Conservation (phyloP, 2,329 filamentous ascomycete genomes). For the Fusarium newnesense region DNA sequence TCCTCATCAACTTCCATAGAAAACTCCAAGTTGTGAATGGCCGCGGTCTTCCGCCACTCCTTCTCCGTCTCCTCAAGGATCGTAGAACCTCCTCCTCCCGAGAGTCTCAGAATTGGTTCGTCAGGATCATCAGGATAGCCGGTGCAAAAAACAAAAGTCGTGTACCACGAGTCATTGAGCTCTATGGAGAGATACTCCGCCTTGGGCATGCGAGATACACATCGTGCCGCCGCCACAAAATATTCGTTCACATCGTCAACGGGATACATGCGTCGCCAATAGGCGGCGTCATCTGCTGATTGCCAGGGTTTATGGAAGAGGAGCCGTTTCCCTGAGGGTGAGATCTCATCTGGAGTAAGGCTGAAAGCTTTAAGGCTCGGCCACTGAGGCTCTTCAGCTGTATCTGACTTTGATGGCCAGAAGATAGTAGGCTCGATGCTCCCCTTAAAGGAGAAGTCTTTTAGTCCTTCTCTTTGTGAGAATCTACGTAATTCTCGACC, state of each 20-base stretch:
- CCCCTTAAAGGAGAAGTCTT: not conserved
- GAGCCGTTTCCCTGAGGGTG: not conserved
- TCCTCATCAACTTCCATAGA: not conserved
- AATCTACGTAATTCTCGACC: not conserved
- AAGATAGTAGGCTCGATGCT: not conserved
- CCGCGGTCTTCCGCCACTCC: not conserved
- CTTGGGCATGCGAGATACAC: not conserved
- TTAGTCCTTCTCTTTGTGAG: not conserved
- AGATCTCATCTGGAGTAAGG: not conserved
- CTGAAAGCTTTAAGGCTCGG: constrained; percentile 2
- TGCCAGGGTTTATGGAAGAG: rapidly evolving
- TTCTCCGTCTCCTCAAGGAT: not conserved
- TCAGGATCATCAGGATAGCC: not conserved
- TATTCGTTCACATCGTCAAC: not conserved
- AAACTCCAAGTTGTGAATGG: not conserved
- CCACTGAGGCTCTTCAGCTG: not conserved
- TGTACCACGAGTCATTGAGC: not conserved
- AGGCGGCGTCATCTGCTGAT: not conserved
- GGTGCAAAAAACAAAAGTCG: not conserved
- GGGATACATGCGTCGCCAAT: not conserved
- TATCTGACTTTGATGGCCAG: not conserved
- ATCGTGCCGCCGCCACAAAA: not conserved
- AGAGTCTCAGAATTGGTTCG: not conserved
- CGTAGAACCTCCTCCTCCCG: not conserved
- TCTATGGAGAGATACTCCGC: not conserved